Base-by-base conservation (phyloP, 2,329 filamentous ascomycete genomes). In the Fusarium sp. region DNA sequence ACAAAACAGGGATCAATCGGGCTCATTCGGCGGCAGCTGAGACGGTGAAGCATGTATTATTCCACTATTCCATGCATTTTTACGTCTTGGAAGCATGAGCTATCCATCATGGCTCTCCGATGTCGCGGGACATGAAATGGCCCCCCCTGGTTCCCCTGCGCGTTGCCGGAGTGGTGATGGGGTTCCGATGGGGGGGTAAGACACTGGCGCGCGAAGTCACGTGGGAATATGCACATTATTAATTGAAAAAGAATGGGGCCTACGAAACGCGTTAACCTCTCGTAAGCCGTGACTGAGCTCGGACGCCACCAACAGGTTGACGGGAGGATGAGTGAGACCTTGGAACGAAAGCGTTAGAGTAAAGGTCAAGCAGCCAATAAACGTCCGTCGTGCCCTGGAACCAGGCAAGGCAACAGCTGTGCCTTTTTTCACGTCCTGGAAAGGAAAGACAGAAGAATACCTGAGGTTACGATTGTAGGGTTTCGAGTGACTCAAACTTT, bases 191-290 rank as follows among this genome's bases (percentile, higher is more conserved):
- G 73, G 72, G 72, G 69, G 71, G 68, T 47, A 32, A 40, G 40
- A 60, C 3, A 32, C n/a, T 68, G 65, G 58, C 35, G 73, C 72
- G 70, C 77, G 77, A 40, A 71, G 47, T 79, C 77, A 79, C 77
- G 77, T 79, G 77, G 58, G 2, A 0, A 4, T 2, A 27, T 65
- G 60, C 54, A 54, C 50, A 79, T 79, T 78, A 76, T 77, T 77
- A 79, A 79, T 79, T 77, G 65, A 67, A 56, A 63, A 17, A 27
- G 43, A 30, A 17, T 15, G 30, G 15, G 27, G 22, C 0, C 22
- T 11, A 10, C 22, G 52, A 32, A 32, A 17, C 47, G 47, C 47
- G 47, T 14, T 11, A 32, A 52, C 47, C 59, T 71, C 66, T 70
- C 66, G 70, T 75, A 76, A 75, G 70, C 68, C 20, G 60, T 63